phyloP scores from a whole-genome alignment of 306 rosid species.

The Sechiopsis laciniata region DNA sequence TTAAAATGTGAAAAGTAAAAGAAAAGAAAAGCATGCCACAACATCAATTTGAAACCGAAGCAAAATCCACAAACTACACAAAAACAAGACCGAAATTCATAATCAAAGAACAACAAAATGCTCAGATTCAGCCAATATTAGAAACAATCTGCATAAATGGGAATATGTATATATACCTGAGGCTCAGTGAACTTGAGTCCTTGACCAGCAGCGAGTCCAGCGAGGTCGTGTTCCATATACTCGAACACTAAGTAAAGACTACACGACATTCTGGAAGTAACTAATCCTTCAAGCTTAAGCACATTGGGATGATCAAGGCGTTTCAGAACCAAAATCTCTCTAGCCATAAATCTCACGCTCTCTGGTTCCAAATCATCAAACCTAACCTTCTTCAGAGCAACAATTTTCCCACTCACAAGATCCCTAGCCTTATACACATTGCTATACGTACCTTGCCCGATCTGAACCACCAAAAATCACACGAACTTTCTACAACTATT shows the following conservation, averaged over 20 bases:
- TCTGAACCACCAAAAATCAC: conserved; percentile 35
- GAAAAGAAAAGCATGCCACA: background rate
- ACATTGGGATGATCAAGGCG: conserved; percentile 97
- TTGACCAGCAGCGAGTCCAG: conserved; percentile 79
- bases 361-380: conserved; percentile 93
- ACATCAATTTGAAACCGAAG: background rate
- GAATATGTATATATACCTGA: conserved; percentile 52
- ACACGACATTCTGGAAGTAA: too few species aligned
- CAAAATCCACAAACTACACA: background rate
- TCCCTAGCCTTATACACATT: conserved; percentile 95
- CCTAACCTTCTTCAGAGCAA: conserved; percentile 90
- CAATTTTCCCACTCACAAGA: conserved; percentile 63
- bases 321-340: conserved; percentile 82
- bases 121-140: conserved; percentile 14
- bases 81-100: background rate
- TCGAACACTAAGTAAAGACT: conserved; percentile 91
- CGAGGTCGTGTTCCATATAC: conserved; percentile 98
- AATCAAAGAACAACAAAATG: background rate
- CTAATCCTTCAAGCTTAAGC: conserved; percentile 87
- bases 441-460: conserved; percentile 99
- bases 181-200: conserved; percentile 82
- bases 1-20: background rate
- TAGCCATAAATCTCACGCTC: conserved; percentile 98
- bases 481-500: background rate
- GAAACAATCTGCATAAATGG: conserved; percentile 18